Evolutionary conservation across 768 basidiomycete species (phyloP).

Genomic region (Gloeostereum incarnatum): DNA sequence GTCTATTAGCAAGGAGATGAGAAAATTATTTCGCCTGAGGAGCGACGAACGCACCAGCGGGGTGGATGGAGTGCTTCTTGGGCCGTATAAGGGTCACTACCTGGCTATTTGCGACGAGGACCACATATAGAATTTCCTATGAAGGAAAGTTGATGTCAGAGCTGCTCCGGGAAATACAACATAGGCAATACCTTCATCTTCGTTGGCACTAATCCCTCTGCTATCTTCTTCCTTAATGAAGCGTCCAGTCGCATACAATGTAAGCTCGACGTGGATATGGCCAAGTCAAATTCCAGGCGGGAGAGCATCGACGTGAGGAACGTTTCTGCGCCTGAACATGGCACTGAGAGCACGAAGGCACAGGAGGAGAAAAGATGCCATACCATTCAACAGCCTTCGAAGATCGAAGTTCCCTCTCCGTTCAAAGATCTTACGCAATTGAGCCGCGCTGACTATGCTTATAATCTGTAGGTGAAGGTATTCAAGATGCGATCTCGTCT

Average conservation of each 20-base stretch:
- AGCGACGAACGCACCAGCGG: conserved; percentile 47
- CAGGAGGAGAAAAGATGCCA: background rate
- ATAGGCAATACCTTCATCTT: conserved; percentile 58
- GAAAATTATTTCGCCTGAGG: conserved; percentile 1
- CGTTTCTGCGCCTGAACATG: conserved; percentile 60
- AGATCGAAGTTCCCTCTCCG: conserved; percentile 89
- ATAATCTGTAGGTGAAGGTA: conserved; percentile 92
- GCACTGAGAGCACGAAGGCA: background rate
- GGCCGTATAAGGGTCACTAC: conserved; percentile 87
- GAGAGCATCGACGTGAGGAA: conserved; percentile 67
- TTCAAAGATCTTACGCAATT: conserved; percentile 81
- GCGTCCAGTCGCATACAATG: conserved; percentile 74
- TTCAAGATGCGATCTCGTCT: conserved; percentile 92
- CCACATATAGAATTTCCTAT: conserved; percentile 88
- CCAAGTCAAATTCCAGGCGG: conserved; percentile 69
- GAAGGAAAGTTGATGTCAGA: background rate
- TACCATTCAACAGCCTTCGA: conserved; percentile 62
- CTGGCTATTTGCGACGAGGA: conserved; percentile 70
- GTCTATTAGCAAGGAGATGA: conserved; percentile 34
- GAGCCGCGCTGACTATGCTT: conserved; percentile 79
- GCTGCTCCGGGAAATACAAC: background rate
- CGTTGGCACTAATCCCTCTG: conserved; percentile 70
- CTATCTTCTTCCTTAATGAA: conserved; percentile 60
- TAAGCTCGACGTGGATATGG: conserved; percentile 73
- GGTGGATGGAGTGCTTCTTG: conserved; percentile 91